Evolutionary conservation across 805 yeast genomes (phyloP).

Genomic region (Ogataea minuta): DNA sequence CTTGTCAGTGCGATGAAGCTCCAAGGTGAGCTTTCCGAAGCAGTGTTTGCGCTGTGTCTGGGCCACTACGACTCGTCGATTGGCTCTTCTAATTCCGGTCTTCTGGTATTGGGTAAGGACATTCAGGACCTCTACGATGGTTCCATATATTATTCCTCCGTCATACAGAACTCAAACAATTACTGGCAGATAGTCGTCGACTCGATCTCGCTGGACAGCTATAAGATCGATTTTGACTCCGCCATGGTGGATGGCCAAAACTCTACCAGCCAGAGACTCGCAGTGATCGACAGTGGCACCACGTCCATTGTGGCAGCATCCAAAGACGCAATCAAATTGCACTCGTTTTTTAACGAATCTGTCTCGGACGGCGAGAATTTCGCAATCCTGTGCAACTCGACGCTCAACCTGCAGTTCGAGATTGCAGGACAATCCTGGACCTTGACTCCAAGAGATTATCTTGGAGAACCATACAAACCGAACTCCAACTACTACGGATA

Average conservation of each 20-base stretch:
- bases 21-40: constrained; percentile 34
- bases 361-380: constrained; percentile 61
- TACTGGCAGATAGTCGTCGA: constrained; percentile 55
- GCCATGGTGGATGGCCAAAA: constrained; percentile 16
- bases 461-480: constrained; percentile 46
- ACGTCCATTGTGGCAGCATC: constrained; percentile 57
- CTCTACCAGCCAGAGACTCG: constrained; percentile 35
- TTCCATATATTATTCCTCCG: constrained; percentile 39
- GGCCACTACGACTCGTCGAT: constrained; percentile 32
- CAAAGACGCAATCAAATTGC: constrained; percentile 52
- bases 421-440: constrained; percentile 47
- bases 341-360: constrained; percentile 48
- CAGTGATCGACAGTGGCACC: constrained; percentile 65
- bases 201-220: constrained; percentile 36
- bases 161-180: constrained; percentile 32
- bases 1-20: constrained; percentile 39
- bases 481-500: constrained; percentile 41
- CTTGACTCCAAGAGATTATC: constrained; percentile 41
- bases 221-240: constrained; percentile 34
- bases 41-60: constrained; percentile 46
- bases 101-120: constrained; percentile 44
- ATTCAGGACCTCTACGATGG: constrained; percentile 38
- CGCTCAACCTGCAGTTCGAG: constrained; percentile 39
- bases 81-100: constrained; percentile 36
- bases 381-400: constrained; percentile 56